Evolutionary conservation across 352 stramenopile species (phyloP), one percentile per base, ranked within the genome.

Genomic region (Phytopythium montanum): DNA sequence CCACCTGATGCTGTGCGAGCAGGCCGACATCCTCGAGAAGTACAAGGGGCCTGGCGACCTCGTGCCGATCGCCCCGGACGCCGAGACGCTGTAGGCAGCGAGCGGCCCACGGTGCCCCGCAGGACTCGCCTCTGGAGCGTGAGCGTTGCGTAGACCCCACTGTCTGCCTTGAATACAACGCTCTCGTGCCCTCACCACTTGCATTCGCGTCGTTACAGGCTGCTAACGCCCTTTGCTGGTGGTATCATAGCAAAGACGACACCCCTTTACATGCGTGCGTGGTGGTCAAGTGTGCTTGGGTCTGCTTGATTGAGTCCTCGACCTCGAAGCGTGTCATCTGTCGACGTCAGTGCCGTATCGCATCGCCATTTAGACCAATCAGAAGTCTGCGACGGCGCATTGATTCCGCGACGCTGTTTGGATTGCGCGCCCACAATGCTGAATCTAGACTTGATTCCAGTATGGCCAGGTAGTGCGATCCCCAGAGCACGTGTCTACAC

Each of bases 1-100:
- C 69, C 72, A 72, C 38, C 67, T 81, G 36, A 75, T 84, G 34
- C 53, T 84, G 54, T 70, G 72, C 60, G 74, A 81, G 61, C 74
- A 83, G 64, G 74, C 74, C 57, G 62, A 60, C 45, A 83, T 83
- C 56, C 69, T 83, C 49, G 60, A 76, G 65, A 69, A 60, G 21
- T 75, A 53, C 52, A 68, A 65, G 36, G 74, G 71, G 31, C 59
- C 66, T 2, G 71, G 74, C 50, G 70, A 75, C 66, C 73, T 83
- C 53, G 73, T 72, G 61, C 73, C 73, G 13, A 78, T 83, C 29
- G 67, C 66, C 39, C 67, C 67, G 36, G 68, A 81, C 61, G 66
- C 66, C 41, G 69, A 81, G 64, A 81, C 73, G n/a, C 65, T 76
- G 21, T 76, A 73, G 62, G 36, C n/a, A 34, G 31, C 31, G 31